Evolutionary conservation across 1,284 basidiomycete genomes (phyloP).

Genomic region (Vanrija humicola): DNA sequence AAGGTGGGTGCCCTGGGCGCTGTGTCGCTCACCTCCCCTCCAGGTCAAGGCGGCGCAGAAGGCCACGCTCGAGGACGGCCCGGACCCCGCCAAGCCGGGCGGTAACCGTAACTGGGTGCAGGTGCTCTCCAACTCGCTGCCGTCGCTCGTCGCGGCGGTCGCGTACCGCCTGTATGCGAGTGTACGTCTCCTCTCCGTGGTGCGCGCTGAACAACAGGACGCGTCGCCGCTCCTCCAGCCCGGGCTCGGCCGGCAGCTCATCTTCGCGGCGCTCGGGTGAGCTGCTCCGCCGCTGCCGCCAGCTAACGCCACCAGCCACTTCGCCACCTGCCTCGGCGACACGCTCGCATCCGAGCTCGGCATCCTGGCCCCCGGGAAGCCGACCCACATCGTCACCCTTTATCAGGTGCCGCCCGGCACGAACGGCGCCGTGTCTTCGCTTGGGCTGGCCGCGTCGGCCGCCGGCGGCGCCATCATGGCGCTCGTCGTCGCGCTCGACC

Average conservation of each 20-base stretch:
- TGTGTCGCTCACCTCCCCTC: neutral
- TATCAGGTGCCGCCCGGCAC: conserved; percentile 77
- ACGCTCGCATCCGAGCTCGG: conserved; percentile 57
- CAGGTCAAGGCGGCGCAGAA: conserved; percentile 57
- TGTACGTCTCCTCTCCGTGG: conserved; percentile 13
- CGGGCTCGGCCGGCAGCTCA: conserved; percentile 26
- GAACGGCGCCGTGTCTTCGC: conserved; percentile 76
- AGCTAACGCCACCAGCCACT: conserved; percentile 18
- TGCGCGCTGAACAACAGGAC: conserved; percentile 12
- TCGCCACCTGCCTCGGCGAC: conserved; percentile 34
- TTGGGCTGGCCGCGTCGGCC: conserved; percentile 70
- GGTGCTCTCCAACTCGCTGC: conserved; percentile 71
- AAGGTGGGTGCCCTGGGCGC: conserved; percentile 58
- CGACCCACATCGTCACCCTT: conserved; percentile 70
- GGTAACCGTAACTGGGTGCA: conserved; percentile 70
- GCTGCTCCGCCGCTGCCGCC: conserved; percentile 27
- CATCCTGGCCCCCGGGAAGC: conserved; percentile 65
- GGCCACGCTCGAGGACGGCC: conserved; percentile 70
- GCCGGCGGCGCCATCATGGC: conserved; percentile 73
- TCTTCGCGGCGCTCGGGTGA: conserved; percentile 68
- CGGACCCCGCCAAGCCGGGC: conserved; percentile 58
- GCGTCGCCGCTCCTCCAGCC: conserved; percentile 1
- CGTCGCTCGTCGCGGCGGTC: conserved; percentile 62
- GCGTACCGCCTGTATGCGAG: conserved; percentile 58
- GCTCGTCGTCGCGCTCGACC: conserved; percentile 56